Conservation (phyloP, 2,329 filamentous ascomycete genomes). For the Aureobasidium namibiae region DNA sequence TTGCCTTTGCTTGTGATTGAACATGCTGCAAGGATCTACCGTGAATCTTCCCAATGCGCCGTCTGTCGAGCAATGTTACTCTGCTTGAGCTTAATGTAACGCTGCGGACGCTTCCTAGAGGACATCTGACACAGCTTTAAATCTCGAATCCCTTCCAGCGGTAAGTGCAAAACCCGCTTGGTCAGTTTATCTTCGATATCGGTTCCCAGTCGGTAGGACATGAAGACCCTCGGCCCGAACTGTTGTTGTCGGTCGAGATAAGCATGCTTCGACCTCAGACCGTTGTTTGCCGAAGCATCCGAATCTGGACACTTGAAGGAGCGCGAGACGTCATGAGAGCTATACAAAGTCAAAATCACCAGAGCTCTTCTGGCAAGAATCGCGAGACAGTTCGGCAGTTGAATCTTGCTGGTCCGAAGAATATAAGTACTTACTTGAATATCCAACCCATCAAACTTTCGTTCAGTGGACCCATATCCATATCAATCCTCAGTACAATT, state of each 20-base stretch:
- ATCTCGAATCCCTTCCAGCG: no score
- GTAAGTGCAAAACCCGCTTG: no score
- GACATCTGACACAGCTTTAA: no score
- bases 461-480: background rate
- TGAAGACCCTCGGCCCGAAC: background rate
- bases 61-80: no score
- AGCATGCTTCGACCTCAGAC: background rate
- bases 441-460: background rate
- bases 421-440: background rate
- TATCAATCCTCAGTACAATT: background rate
- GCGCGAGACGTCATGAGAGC: background rate
- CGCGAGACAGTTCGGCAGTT: background rate
- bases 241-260: background rate
- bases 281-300: background rate
- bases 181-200: no score
- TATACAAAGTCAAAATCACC: background rate
- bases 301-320: background rate
- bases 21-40: no score
- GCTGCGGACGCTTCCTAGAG: no score
- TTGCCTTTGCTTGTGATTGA: background rate
- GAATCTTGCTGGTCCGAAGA: background rate
- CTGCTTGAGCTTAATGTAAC: no score
- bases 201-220: no score
- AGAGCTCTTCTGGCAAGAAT: background rate
- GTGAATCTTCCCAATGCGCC: no score